Base-by-base conservation (phyloP, 2,329 filamentous ascomycete species). In the Tolypocladium album region DNA sequence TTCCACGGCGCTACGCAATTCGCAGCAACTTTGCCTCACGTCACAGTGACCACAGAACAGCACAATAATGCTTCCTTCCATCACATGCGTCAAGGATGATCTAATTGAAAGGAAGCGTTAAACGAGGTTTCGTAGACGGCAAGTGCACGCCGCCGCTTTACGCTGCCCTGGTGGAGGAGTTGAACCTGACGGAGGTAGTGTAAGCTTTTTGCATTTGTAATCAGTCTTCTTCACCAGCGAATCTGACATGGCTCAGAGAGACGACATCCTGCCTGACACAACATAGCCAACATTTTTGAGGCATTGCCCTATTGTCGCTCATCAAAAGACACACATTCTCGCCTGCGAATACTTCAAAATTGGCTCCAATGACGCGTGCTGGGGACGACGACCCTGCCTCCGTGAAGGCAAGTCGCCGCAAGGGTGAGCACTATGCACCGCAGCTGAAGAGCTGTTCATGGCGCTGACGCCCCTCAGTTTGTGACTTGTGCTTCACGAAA, bases 401-500 rank as follows among this genome's bases (percentile, higher is more conserved):
- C 8, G 47, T 2, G 6, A 50, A 50, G 47, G 36, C 9, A 53
- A 45, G 56, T 22, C 59, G 59, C 31, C 59, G 59, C 13, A 60
- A 60, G 34, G 59, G 59, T 58, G 22, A 55, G 56, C 34, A 20
- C 22, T n/a, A 3, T 5, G 20, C 39, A 8, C 11, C 24, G 12
- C 9, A 11, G 13, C 15, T 24, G 4, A n/a, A n/a, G 17, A 47
- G 22, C 2, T 27, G 6, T 13, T 12, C 22, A 3, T 17, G 45
- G 4, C 31, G 39, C 57, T 52, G 31, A 36, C 43, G 15, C n/a
- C 6, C 15, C 43, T 36, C 50, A 75, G 75, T 74, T 0, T 77
- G 75, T 60, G 76, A 78, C 62, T 67, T 77, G 45, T 79, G 76
- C 67, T 78, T 75, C 57, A 72, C 66, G 15, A 78, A 78, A 65